A percentile compares a stretch with the other conserved stretches of the same genome.
phyloP scores from a whole-genome alignment of 2,329 filamentous ascomycete genomes.

The Cladosporium sp. region DNA sequence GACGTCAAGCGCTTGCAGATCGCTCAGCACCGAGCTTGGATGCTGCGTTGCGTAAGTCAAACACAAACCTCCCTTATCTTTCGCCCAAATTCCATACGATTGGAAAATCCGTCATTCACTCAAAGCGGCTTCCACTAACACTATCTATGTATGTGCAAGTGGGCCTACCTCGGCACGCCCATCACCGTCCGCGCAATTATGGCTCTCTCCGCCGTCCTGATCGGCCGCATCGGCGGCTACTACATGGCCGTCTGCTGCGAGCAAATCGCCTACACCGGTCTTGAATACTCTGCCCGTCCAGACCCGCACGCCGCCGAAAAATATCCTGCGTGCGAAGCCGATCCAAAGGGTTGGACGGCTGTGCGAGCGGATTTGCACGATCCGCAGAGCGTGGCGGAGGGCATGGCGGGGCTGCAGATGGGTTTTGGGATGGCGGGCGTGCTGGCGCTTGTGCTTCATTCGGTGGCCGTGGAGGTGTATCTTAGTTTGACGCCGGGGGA shows the following conservation, averaged over 20 bases:
- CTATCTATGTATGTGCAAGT: neutral
- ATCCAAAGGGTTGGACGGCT: constrained; percentile 33
- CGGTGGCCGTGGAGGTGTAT: constrained; percentile 40
- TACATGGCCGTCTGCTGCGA: constrained; percentile 44
- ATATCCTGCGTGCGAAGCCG: constrained; percentile 46
- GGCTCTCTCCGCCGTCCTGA: constrained; percentile 38
- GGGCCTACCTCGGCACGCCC: constrained; percentile 33
- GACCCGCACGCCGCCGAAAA: neutral
- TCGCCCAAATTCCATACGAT: neutral
- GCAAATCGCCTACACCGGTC: constrained; percentile 42
- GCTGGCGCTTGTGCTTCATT: constrained; percentile 51
- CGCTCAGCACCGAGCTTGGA: constrained; percentile 61
- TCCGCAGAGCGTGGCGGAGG: constrained; percentile 24
- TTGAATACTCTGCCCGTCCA: constrained; percentile 18
- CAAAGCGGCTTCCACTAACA: too few relatives aligned
- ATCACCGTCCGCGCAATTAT: constrained; percentile 51
- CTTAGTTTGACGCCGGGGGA: constrained; percentile 53
- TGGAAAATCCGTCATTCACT: too few relatives aligned
- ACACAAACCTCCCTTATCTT: neutral
- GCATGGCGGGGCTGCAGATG: constrained; percentile 43
- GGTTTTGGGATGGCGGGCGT: constrained; percentile 52
- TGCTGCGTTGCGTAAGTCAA: constrained; percentile 45
- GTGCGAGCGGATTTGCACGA: constrained; percentile 24
- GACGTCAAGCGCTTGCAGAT: constrained; percentile 60
- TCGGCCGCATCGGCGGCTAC: constrained; percentile 33